Evolutionary conservation across 225 moss, liverwort and hornwort genomes (phyloP), one percentile per base, ranked within the genome.

Genomic region (Asterella californica): DNA sequence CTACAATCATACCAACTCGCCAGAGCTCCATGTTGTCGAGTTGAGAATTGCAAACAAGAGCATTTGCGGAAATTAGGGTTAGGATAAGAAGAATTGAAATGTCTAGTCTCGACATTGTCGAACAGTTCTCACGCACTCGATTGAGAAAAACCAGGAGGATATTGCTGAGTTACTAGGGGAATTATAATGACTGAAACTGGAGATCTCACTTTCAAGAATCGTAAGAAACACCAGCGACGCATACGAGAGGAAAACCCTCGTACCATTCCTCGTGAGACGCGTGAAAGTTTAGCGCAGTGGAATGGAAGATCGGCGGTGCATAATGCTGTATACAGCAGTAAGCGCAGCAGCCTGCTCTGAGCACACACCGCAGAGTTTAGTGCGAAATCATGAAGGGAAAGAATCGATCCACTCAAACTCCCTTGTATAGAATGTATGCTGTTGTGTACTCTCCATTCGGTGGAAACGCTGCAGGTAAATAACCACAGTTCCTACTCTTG

Each of bases 61-160:
- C 52, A 34, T 33, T 74, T 29, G 27, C 8, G n/a, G 30, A 75
- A 32, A 75, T 54, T 75, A 75, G 74, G 74, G 53, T 33, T 55
- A 55, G 32, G 1, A 75, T 54, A 47, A 75, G 32, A 17, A 75
- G 22, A 34, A 54, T 4, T 11, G n/a, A 48, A 71, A 71, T 71
- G 46, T 6, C 71, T 15, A 48, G 0, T 27, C 47, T 71, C 47
- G n/a, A 14, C 47, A 48, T 71, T 24, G 6, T 32, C 32, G 17
- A 30, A 8, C 33, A 21, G 6, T 11, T 1, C 2, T 61, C 60
- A 25, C 61, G n/a, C 61, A 61, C 25, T 61, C 12, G 52, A 52
- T 10, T 27, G 19, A 27, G 19, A 6, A 27, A 61, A 9, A 24
- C 45, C 24, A 7, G 10, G 9, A 48, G n/a, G n/a, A n/a, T n/a